These are phyloP conservation scores for Colletotrichum tropicale DNA, from an alignment of 2,329 filamentous ascomycete genomes.

Conservation along the genomic window DNA sequence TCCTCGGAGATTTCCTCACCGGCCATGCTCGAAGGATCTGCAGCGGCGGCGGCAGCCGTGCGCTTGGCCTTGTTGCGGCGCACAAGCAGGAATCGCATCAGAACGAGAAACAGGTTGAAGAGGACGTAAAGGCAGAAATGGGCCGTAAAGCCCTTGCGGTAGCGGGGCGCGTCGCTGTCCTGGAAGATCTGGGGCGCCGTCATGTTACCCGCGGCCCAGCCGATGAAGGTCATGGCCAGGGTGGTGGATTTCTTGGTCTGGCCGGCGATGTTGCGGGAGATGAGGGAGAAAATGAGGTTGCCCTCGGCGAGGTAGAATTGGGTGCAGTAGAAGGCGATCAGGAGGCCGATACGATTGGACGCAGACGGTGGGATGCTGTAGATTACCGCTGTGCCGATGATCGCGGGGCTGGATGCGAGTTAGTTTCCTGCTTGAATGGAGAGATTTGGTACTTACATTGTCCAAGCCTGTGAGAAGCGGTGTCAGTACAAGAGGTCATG, in stretches of 20 bases:
- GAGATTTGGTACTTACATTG: neutral
- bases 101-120: slow-evolving; percentile 32
- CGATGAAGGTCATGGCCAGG: slow-evolving; percentile 42
- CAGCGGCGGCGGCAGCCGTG: neutral
- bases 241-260: slow-evolving; percentile 72
- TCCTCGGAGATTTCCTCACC: neutral
- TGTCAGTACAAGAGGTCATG: slow-evolving; percentile 49
- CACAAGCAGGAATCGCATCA: slow-evolving; percentile 26
- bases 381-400: slow-evolving; percentile 43
- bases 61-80: slow-evolving; percentile 25
- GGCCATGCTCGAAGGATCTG: neutral
- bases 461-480: slow-evolving; percentile 53
- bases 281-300: slow-evolving; percentile 68
- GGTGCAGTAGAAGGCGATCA: slow-evolving; percentile 47
- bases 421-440: neutral
- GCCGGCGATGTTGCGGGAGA: slow-evolving; percentile 71
- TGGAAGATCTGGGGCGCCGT: slow-evolving; percentile 69
- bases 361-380: slow-evolving; percentile 34
- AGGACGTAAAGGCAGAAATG: slow-evolving; percentile 38
- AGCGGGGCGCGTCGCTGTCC: slow-evolving; percentile 59
- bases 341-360: slow-evolving; percentile 37
- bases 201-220: slow-evolving; percentile 58
- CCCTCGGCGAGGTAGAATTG: slow-evolving; percentile 46
- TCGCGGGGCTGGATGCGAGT: neutral
- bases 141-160: slow-evolving; percentile 42